Base-by-base conservation (phyloP, 2,329 filamentous ascomycete genomes). In the Ophiostoma ulmi region DNA sequence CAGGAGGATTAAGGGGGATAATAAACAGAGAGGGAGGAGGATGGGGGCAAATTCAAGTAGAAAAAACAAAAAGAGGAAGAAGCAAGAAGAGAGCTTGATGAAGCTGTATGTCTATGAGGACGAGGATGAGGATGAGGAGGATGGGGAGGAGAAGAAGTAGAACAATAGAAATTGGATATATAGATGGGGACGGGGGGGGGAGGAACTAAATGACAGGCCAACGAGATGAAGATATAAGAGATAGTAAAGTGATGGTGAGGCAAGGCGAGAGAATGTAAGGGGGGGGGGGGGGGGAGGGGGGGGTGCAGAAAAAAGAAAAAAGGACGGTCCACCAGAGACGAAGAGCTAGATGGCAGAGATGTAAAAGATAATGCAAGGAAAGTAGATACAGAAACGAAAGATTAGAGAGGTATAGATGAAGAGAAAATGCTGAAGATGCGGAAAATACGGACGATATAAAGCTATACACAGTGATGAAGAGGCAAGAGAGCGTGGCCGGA, bases 1-100 rank as follows among this genome's bases (percentile, higher is more conserved):
- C 31, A 44, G 58, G 55, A 36, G 38, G 64, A 38, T 5, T 61
- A 48, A 65, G 26, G 36, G 64, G 64, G 55, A 44, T 44, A 70
- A 58, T 58, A 39, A 39, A 36, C 35, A 65, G 63, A 13, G n/a
- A 39, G 36, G 63, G 63, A 26, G 20, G 63, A n/a, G 20, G 63
- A 65, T 22, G 63, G 63, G 20, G 36, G 63, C 36, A 36, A 39
- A 22, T 14, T 61, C 48, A 63, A 67, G 41, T 67, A 52, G 41
- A 70, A 65, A 70, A 58, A 66, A 70, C 38, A 35, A 64, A 14
- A 26, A 55, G 8, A 39, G 10, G n/a, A 55, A 17, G 20, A 44
- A 64, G 22, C 5, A 31, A 31, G 36, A 41, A 22, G 61, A 67
- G 63, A 70, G 55, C 36, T 17, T 38, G 61, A 66, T 13, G 44